These are phyloP conservation scores for Gynochthodes officinalis DNA, from an alignment of 257 asterid genomes.

Conservation along the genomic window DNA sequence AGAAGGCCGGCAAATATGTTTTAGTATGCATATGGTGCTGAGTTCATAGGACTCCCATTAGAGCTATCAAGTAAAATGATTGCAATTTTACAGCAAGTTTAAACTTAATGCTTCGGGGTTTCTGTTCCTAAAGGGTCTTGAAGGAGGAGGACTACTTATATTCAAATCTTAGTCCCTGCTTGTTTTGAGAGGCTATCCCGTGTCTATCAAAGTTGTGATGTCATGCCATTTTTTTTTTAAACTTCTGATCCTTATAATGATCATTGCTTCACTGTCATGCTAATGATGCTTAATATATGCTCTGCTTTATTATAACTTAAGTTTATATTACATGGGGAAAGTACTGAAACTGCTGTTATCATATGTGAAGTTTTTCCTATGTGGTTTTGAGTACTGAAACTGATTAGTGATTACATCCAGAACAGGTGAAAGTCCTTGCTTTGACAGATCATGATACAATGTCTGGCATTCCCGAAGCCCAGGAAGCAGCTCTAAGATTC, in stretches of 20 bases:
- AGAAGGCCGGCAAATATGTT: too few species aligned
- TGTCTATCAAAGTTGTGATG: neutral
- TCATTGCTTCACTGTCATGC: neutral
- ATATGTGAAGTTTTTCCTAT: neutral
- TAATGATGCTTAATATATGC: neutral
- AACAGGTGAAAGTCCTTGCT: slow-evolving; percentile 96
- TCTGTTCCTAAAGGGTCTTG: neutral
- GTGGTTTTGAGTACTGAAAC: slow-evolving; percentile 22
- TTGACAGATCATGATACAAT: slow-evolving; percentile 96
- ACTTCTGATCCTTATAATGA: neutral
- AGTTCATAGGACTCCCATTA: neutral
- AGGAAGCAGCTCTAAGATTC: slow-evolving; percentile 81
- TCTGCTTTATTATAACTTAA: neutral
- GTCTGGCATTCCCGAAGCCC: slow-evolving; percentile 90
- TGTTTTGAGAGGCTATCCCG: too few species aligned
- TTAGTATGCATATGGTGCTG: neutral
- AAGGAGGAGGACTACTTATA: too few species aligned
- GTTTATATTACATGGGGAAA: neutral
- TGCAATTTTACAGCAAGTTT: neutral
- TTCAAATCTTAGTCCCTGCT: too few species aligned
- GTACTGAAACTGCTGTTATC: neutral
- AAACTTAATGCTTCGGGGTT: neutral
- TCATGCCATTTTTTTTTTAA: neutral
- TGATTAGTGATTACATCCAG: slow-evolving; percentile 27
- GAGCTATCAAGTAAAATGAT: neutral